These are phyloP conservation scores for Phytopythium aichiense DNA, from an alignment of 352 stramenopile species.

Conservation along the genomic window DNA sequence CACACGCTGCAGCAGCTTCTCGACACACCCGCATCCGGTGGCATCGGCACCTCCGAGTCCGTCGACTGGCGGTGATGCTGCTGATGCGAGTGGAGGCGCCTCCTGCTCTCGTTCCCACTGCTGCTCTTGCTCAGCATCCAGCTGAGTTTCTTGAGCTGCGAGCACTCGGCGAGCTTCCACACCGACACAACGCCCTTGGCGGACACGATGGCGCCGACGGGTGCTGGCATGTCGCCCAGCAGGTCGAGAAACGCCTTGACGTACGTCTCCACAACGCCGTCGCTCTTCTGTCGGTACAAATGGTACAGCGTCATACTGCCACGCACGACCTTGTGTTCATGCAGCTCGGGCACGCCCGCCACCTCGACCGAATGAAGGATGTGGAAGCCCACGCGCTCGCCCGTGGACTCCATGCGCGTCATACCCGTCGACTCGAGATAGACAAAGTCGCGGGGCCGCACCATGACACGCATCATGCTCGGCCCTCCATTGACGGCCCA, in stretches of 20 bases:
- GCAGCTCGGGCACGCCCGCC: slow-evolving; percentile 21
- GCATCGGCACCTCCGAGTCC: neutral
- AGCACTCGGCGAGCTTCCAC: slow-evolving; percentile 28
- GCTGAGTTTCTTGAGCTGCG: slow-evolving; percentile 31
- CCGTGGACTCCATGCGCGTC: slow-evolving; percentile 22
- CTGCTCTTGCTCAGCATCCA: slow-evolving; percentile 20
- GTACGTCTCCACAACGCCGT: slow-evolving; percentile 32
- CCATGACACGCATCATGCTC: slow-evolving; percentile 32
- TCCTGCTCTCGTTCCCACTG: neutral
- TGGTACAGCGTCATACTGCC: slow-evolving; percentile 47
- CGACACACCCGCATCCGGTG: neutral
- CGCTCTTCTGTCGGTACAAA: slow-evolving; percentile 40
- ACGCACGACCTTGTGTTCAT: slow-evolving; percentile 38
- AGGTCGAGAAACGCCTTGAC: slow-evolving; percentile 34
- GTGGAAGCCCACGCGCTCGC: slow-evolving; percentile 40
- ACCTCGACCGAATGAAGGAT: slow-evolving; percentile 29
- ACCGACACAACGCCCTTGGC: slow-evolving; percentile 28
- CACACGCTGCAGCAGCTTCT: slow-evolving; percentile 18
- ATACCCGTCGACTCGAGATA: slow-evolving; percentile 51
- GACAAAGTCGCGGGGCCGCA: slow-evolving; percentile 53
- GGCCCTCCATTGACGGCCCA: slow-evolving; percentile 53
- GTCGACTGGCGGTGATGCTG: slow-evolving; percentile 8
- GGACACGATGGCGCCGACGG: slow-evolving; percentile 21
- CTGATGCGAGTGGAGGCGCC: neutral
- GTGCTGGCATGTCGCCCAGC: slow-evolving; percentile 30